Conservation (phyloP, 306 rosid species). For the Senna tora region DNA sequence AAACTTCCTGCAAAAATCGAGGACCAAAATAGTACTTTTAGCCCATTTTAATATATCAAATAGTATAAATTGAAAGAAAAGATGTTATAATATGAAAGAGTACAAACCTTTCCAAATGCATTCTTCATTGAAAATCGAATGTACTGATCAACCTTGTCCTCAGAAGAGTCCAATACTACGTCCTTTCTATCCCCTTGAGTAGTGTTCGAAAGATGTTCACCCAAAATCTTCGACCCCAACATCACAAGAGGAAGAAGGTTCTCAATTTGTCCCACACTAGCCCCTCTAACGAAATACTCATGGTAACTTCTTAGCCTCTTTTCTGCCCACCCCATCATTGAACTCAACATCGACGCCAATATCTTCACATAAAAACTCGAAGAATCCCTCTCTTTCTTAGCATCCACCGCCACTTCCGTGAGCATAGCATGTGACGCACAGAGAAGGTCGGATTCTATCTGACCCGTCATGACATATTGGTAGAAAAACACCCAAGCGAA, state of each 20-base stretch:
- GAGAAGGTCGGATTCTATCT: slow-evolving; percentile 78
- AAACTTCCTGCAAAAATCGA: too few species aligned
- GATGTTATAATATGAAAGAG: background rate
- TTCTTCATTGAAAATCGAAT: slow-evolving; percentile 66
- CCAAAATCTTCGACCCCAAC: slow-evolving; percentile 59
- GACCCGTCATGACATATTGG: slow-evolving; percentile 71
- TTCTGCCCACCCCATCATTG: slow-evolving; percentile 77
- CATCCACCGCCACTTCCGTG: slow-evolving; percentile 72
- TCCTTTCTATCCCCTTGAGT: slow-evolving; percentile 52
- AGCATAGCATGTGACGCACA: slow-evolving; percentile 76
- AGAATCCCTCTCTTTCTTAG: slow-evolving; percentile 60
- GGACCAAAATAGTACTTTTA: too few species aligned
- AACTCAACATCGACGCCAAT: slow-evolving; percentile 57
- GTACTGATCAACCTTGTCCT: slow-evolving; percentile 65
- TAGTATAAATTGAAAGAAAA: too few species aligned
- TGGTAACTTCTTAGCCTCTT: slow-evolving; percentile 83
- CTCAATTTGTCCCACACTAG: slow-evolving; percentile 68
- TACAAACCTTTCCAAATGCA: slow-evolving; percentile 67
- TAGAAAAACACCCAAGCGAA: slow-evolving; percentile 86
- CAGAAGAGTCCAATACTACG: slow-evolving; percentile 56
- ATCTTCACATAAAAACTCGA: slow-evolving; percentile 60
- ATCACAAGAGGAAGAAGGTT: slow-evolving; percentile 75
- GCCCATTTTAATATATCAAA: too few species aligned
- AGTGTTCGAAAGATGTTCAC: slow-evolving; percentile 62
- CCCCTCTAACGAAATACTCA: slow-evolving; percentile 76